These are phyloP conservation scores for Suillus subaureus DNA, from an alignment of 768 basidiomycete species.

Conservation along the genomic window DNA sequence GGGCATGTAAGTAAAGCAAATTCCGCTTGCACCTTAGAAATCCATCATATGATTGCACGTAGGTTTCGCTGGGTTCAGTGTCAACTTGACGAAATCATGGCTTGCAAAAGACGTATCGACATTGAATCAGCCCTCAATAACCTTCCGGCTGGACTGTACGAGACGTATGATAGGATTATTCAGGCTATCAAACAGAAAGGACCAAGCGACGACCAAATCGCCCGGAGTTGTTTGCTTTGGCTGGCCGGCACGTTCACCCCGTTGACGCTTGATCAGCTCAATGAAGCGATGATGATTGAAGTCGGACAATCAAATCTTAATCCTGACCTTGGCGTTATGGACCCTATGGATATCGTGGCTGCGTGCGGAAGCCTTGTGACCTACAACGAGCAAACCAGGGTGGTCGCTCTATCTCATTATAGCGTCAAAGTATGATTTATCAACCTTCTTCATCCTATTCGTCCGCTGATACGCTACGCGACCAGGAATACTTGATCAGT, in stretches of 20 bases:
- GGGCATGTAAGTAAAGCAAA: constrained; percentile 4
- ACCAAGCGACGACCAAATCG: not conserved
- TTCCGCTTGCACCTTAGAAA: not conserved
- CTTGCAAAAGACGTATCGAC: not conserved
- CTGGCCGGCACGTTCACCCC: constrained; percentile 1
- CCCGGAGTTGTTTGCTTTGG: not conserved
- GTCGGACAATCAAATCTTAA: not conserved
- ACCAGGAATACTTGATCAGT: not conserved
- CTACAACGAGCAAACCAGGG: not conserved
- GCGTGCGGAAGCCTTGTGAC: constrained; percentile 3
- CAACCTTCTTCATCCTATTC: too few species aligned
- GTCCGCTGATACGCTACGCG: too few species aligned
- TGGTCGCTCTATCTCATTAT: constrained; percentile 10
- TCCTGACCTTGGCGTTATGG: not conserved
- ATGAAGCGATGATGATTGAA: constrained; percentile 6
- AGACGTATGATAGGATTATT: constrained; percentile 26
- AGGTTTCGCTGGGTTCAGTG: constrained; percentile 16
- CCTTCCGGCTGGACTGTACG: constrained; percentile 23
- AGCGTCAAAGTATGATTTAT: constrained; percentile 9
- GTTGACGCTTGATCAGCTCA: constrained; percentile 1
- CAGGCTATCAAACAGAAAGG: constrained; percentile 8
- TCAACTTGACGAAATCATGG: constrained; percentile 2
- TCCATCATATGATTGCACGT: not conserved
- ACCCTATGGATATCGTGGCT: constrained; percentile 4
- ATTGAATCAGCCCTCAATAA: constrained; percentile 10